phyloP scores from a whole-genome alignment of 305 asterid species.

The Fraxinus sp. region DNA sequence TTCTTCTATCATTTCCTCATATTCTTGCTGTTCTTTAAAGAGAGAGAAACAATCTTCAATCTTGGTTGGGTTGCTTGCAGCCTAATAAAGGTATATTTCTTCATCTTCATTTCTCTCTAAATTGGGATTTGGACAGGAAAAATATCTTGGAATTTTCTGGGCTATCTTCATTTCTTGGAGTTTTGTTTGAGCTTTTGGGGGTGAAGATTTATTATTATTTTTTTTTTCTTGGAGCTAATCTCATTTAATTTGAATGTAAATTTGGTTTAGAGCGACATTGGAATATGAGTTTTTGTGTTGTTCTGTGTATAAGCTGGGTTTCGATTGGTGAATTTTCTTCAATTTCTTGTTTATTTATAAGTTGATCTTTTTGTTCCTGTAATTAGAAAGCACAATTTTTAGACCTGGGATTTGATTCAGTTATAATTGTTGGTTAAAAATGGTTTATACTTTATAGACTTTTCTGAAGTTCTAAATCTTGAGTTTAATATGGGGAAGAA shows the following conservation, averaged over 20 bases:
- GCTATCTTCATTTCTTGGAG: constrained; percentile 10
- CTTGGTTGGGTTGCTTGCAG: constrained; percentile 30
- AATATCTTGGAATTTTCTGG: not conserved
- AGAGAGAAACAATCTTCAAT: constrained; percentile 19
- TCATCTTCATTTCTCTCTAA: constrained; percentile 30
- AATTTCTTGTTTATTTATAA: not conserved
- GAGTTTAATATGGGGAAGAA: constrained; percentile 65
- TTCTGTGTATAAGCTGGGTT: constrained; percentile 26
- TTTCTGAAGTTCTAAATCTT: constrained; percentile 28
- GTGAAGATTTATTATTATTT: not conserved
- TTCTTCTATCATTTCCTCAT: constrained; percentile 21
- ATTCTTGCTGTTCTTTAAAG: constrained; percentile 16
- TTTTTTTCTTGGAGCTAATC: not conserved
- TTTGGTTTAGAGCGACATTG: constrained; percentile 13
- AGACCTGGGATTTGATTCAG: constrained; percentile 23
- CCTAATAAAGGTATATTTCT: constrained; percentile 35
- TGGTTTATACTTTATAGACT: constrained; percentile 12
- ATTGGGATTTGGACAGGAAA: constrained; percentile 33
- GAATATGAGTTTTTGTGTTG: constrained; percentile 9
- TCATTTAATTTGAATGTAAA: constrained; percentile 4
- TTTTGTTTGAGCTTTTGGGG: constrained; percentile 23
- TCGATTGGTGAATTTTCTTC: constrained; percentile 11
- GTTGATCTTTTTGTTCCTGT: constrained; percentile 10
- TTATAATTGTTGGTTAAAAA: constrained; percentile 22
- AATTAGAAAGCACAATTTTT: constrained; percentile 2